phyloP scores from a whole-genome alignment of 805 yeast genomes.

The Hermanozyma aechmeae region DNA sequence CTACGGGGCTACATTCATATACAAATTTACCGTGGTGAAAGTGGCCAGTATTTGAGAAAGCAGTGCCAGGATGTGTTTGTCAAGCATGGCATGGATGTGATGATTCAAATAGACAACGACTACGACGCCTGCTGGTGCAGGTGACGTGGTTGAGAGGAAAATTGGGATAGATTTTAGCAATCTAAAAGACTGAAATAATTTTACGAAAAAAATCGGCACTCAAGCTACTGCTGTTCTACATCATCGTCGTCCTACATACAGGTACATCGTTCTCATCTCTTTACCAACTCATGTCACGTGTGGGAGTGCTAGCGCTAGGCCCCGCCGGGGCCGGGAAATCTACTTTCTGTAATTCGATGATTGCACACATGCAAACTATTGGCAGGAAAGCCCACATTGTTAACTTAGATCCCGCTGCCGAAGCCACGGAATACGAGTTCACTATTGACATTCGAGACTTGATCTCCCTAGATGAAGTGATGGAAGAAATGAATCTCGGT shows the following conservation, averaged over 20 bases:
- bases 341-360: conserved; percentile 83
- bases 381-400: conserved; percentile 94
- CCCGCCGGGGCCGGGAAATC: conserved; percentile 98
- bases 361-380: conserved; percentile 77
- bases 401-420: conserved; percentile 95
- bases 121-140: conserved; percentile 66
- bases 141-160: no score
- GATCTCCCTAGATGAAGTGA: conserved; percentile 84
- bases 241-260: no score
- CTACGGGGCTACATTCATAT: conserved; percentile 69
- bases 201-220: not conserved
- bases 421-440: conserved; percentile 83
- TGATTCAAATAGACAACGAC: conserved; percentile 62
- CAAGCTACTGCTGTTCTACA: not conserved
- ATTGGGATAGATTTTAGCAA: conserved; percentile 13
- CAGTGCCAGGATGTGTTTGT: conserved; percentile 50
- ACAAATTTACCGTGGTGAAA: conserved; percentile 61
- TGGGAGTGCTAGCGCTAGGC: conserved; percentile 87
- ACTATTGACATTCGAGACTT: conserved; percentile 87
- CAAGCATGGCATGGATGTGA: conserved; percentile 39
- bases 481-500: conserved; percentile 89
- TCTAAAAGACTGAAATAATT: not conserved
- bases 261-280: no score
- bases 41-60: conserved; percentile 47
- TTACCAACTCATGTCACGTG: conserved; percentile 84